phyloP scores from a whole-genome alignment of 2,329 filamentous ascomycete species.

The Pyricularia sp. region DNA sequence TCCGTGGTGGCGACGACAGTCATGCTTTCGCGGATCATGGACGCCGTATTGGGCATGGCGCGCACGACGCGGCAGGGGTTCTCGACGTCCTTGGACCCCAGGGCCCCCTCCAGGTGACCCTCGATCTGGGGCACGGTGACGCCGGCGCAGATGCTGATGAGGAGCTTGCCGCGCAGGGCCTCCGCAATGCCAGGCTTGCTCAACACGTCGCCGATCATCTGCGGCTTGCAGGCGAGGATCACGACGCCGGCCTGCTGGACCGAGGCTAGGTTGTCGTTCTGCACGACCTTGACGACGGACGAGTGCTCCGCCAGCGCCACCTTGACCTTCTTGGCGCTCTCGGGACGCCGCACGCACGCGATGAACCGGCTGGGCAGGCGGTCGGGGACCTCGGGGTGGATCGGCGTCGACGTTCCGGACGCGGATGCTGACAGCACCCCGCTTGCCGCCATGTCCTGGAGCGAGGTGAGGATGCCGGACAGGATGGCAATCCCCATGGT shows the following conservation, averaged over 20 bases:
- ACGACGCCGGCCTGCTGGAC: conserved; percentile 58
- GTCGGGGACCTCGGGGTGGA: conserved; percentile 28
- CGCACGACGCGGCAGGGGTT: conserved; percentile 54
- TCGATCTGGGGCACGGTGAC: conserved; percentile 59
- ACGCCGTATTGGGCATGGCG: conserved; percentile 77
- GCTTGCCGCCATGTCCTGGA: conserved; percentile 38
- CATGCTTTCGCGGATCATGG: conserved; percentile 68
- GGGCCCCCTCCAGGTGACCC: conserved; percentile 39
- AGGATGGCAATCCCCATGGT: conserved; percentile 81
- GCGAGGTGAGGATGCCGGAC: conserved; percentile 61
- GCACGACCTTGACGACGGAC: conserved; percentile 49
- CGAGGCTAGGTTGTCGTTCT: conserved; percentile 58
- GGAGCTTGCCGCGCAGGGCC: conserved; percentile 60
- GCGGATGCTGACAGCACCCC: conserved; percentile 24
- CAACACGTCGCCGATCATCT: conserved; percentile 58
- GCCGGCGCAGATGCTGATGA: conserved; percentile 72
- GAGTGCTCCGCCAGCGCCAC: conserved; percentile 51
- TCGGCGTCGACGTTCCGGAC: conserved; percentile 25
- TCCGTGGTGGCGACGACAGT: conserved; percentile 56
- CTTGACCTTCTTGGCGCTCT: conserved; percentile 56
- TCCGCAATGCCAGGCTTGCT: conserved; percentile 53
- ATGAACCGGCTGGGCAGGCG: conserved; percentile 64
- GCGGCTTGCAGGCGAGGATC: conserved; percentile 69
- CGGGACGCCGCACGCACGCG: conserved; percentile 62
- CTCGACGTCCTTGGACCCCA: conserved; percentile 30